A percentile compares a stretch with the other conserved stretches of the same genome.
These are phyloP conservation scores for Aspergillus hortae DNA, from an alignment of 2,329 filamentous ascomycete species.

Conservation along the genomic window DNA sequence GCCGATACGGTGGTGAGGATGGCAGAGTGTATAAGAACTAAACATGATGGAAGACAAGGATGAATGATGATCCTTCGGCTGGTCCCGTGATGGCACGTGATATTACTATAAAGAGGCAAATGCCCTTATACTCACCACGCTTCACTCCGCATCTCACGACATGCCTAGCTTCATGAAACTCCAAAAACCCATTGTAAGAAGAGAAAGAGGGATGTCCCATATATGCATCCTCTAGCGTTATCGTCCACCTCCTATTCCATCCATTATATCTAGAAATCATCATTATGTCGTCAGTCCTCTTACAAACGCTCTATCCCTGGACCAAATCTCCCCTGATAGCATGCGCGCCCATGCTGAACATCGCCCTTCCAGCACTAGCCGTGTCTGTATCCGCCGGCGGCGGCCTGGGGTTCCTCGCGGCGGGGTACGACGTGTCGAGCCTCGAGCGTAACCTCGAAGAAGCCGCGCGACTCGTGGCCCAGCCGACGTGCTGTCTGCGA, in stretches of 20 bases:
- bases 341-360: slow-evolving; percentile 66
- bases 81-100: slow-evolving; percentile 11
- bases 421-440: slow-evolving; percentile 47
- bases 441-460: slow-evolving; percentile 29
- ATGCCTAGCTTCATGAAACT: no score
- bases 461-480: slow-evolving; percentile 21
- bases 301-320: slow-evolving; percentile 55
- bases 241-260: no score
- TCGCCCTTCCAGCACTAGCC: slow-evolving; percentile 55
- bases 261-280: no score
- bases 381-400: slow-evolving; percentile 57
- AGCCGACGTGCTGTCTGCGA: slow-evolving; percentile 3
- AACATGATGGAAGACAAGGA: neutral
- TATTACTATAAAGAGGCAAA: neutral
- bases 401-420: slow-evolving; percentile 55
- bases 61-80: slow-evolving; percentile 4
- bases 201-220: no score
- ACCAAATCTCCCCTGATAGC: slow-evolving; percentile 55
- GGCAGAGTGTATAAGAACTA: neutral
- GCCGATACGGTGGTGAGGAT: neutral
- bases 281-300: slow-evolving; percentile 14
- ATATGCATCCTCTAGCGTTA: no score
- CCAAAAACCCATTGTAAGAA: no score
- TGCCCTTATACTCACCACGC: no score
- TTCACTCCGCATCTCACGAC: no score